A percentile compares a stretch with the other conserved stretches of the same genome.
These are phyloP conservation scores for Sarcodon sp. DNA, from an alignment of 768 basidiomycete genomes.

Conservation along the genomic window DNA sequence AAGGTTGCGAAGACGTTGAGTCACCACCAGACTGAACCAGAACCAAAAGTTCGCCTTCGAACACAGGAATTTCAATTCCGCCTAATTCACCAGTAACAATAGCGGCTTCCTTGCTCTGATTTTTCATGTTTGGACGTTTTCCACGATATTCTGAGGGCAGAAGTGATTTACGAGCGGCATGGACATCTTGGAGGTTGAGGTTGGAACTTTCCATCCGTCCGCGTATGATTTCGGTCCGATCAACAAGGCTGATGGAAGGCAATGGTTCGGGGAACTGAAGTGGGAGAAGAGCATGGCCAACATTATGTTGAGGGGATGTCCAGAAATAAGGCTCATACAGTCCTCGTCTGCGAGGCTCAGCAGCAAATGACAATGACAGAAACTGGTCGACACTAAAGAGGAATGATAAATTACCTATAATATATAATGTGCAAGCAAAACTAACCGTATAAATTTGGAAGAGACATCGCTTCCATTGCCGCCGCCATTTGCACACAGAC, in stretches of 20 bases:
- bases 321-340: slow-evolving; percentile 72
- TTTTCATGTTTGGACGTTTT: slow-evolving; percentile 18
- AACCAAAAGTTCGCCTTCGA: slow-evolving; percentile 62
- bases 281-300: slow-evolving; percentile 41
- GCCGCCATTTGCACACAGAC: slow-evolving; percentile 20
- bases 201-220: slow-evolving; percentile 54
- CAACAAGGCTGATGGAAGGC: slow-evolving; percentile 54
- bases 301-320: slow-evolving; percentile 23
- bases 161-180: slow-evolving; percentile 42
- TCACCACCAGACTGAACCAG: slow-evolving; percentile 42
- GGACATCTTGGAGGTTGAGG: slow-evolving; percentile 40
- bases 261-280: slow-evolving; percentile 68
- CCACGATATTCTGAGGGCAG: slow-evolving; percentile 24
- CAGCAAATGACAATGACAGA: slow-evolving; percentile 62
- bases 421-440: slow-evolving; percentile 5
- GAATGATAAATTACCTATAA: background rate
- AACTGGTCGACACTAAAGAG: slow-evolving; percentile 55
- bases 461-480: slow-evolving; percentile 25
- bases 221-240: slow-evolving; percentile 50
- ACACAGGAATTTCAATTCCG: slow-evolving; percentile 61
- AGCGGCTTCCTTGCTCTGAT: slow-evolving; percentile 7
- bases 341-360: slow-evolving; percentile 63
- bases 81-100: slow-evolving; percentile 27
- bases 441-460: slow-evolving; percentile 56
- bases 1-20: slow-evolving; percentile 33